phyloP scores from a whole-genome alignment of 1,284 basidiomycete species.

The Ceratobasidium sp. region DNA sequence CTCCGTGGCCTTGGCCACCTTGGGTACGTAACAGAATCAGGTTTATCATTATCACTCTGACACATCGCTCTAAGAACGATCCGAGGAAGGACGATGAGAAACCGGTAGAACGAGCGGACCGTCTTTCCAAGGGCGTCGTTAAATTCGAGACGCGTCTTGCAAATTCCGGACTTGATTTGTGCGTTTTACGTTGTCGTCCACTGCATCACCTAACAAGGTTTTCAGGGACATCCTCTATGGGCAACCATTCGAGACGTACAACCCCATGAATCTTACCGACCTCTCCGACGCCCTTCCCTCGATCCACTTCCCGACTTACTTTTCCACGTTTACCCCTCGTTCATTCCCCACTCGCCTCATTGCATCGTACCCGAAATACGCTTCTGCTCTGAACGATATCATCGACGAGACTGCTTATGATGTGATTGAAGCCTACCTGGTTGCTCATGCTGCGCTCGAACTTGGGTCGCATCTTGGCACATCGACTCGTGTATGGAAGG shows the following conservation, averaged over 20 bases:
- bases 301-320: slow-evolving; percentile 81
- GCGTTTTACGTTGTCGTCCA: slow-evolving; percentile 54
- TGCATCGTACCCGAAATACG: slow-evolving; percentile 87
- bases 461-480: slow-evolving; percentile 79
- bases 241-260: slow-evolving; percentile 91
- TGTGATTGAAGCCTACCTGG: slow-evolving; percentile 89
- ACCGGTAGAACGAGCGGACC: slow-evolving; percentile 64
- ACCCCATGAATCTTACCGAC: slow-evolving; percentile 79
- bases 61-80: slow-evolving; percentile 57
- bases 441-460: slow-evolving; percentile 74
- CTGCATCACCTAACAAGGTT: slow-evolving; percentile 17
- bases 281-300: slow-evolving; percentile 80
- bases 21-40: slow-evolving; percentile 67
- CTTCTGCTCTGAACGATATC: slow-evolving; percentile 76
- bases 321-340: slow-evolving; percentile 85
- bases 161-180: slow-evolving; percentile 83
- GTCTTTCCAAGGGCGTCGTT: slow-evolving; percentile 81
- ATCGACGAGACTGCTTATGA: slow-evolving; percentile 77
- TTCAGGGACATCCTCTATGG: slow-evolving; percentile 73
- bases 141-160: slow-evolving; percentile 87
- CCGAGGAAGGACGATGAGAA: slow-evolving; percentile 59
- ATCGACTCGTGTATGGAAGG: slow-evolving; percentile 81
- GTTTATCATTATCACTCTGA: background rate
- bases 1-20: slow-evolving; percentile 90
- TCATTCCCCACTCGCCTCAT: slow-evolving; percentile 83